Conservation (phyloP, 2,329 filamentous ascomycete species). For the Xylariales sp. region DNA sequence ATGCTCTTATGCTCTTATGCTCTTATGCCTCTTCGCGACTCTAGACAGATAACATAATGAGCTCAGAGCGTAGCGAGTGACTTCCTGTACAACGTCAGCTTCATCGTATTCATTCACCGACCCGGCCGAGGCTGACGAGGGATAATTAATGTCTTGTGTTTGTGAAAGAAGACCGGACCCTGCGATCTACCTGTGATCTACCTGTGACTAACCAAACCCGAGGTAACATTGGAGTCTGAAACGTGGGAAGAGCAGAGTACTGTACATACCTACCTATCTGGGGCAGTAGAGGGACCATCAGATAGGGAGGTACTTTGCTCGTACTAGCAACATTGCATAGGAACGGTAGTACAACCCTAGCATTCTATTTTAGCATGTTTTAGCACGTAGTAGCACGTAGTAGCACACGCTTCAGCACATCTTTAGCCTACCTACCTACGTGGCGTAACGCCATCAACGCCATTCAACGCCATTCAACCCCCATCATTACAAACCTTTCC, state of each 20-base stretch:
- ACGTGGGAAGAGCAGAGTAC: conserved; percentile 3
- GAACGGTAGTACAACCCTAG: conserved; percentile 1
- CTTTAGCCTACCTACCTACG: not conserved
- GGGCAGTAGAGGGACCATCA: too few relatives aligned
- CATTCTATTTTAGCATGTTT: not conserved
- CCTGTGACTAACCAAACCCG: not conserved
- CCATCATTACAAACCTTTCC: too few relatives aligned
- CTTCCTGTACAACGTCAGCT: not conserved
- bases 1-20: not conserved
- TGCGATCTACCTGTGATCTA: not conserved
- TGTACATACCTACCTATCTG: too few relatives aligned
- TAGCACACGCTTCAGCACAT: too few relatives aligned
- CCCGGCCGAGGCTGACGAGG: not conserved
- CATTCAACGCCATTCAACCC: too few relatives aligned
- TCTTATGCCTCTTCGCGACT: not conserved
- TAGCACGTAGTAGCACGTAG: not conserved
- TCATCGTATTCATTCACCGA: conserved; percentile 8
- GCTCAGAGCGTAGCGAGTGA: conserved; percentile 8
- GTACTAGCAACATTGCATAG: not conserved
- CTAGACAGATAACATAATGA: conserved; percentile 1
- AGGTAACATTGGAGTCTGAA: conserved; percentile 12
- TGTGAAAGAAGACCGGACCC: conserved; percentile 4
- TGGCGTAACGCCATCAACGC: not conserved
- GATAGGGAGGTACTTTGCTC: conserved; percentile 14
- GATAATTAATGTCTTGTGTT: not conserved